These are phyloP conservation scores for Fusarium aywerte DNA, from an alignment of 2,329 filamentous ascomycete genomes.

Conservation along the genomic window DNA sequence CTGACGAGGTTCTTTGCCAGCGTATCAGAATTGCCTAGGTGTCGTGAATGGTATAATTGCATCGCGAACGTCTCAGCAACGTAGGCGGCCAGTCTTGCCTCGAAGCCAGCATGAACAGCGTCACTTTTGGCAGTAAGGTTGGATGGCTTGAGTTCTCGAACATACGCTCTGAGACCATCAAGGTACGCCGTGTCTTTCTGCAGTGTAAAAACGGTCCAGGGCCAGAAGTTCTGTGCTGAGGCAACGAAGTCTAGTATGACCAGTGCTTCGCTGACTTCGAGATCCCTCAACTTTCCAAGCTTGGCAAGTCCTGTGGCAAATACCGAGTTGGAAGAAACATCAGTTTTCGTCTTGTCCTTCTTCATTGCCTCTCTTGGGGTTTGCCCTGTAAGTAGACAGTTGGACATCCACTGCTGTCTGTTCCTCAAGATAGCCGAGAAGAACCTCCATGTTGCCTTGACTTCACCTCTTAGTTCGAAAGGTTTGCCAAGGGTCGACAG, in stretches of 20 bases:
- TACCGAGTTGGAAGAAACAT: slow-evolving; percentile 69
- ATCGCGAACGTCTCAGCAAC: slow-evolving; percentile 90
- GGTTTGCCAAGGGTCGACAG: slow-evolving; percentile 82
- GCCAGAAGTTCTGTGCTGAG: slow-evolving; percentile 92
- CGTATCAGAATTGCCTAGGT: slow-evolving; percentile 72
- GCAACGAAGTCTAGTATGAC: slow-evolving; percentile 88
- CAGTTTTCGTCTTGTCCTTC: slow-evolving; percentile 62
- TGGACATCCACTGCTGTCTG: slow-evolving; percentile 95
- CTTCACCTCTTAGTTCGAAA: slow-evolving; percentile 71
- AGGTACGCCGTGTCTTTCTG: slow-evolving; percentile 80
- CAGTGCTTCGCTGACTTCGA: slow-evolving; percentile 73
- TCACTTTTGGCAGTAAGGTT: slow-evolving; percentile 65
- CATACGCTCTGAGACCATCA: slow-evolving; percentile 74
- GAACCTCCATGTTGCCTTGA: slow-evolving; percentile 82
- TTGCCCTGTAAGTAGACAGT: slow-evolving; percentile 88
- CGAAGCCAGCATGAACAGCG: slow-evolving; percentile 66
- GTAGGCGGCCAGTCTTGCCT: slow-evolving; percentile 80
- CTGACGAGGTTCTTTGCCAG: slow-evolving; percentile 78
- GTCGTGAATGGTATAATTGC: slow-evolving; percentile 86
- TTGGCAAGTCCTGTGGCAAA: slow-evolving; percentile 78
- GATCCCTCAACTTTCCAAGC: slow-evolving; percentile 71
- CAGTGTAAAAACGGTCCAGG: slow-evolving; percentile 87
- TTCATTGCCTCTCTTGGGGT: slow-evolving; percentile 81
- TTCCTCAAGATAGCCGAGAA: slow-evolving; percentile 87
- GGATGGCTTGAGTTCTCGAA: slow-evolving; percentile 67